Evolutionary conservation across 2,329 filamentous ascomycete species (phyloP), one percentile per base, ranked within the genome.

Genomic region (Paecilomyces niveus): DNA sequence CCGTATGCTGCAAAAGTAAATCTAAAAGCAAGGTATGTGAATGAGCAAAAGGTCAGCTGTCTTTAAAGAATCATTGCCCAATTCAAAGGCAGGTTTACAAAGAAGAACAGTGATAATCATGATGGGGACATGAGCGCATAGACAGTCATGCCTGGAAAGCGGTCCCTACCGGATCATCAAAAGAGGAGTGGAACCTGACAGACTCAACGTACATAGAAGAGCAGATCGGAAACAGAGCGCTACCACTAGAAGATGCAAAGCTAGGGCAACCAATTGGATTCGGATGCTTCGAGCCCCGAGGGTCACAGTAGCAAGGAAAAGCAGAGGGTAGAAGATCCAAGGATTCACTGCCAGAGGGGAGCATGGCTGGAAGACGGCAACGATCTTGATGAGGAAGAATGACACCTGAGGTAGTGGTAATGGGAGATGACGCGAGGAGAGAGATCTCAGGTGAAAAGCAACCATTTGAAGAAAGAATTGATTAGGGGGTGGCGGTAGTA

Each of bases 351-450:
- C 85, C 58, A 86, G 86, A 0, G 91, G 91, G 70, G 85, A 85
- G 71, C 92, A 96, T 0, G 87, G 83, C 53, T 82, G 80, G 2
- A 83, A 80, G 9, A 94, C 74, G 0, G 85, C 84, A 11, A 81
- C 74, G 8, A 92, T 74, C 72, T 96, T 96, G 54, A 82, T 63
- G 5, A 88, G 70, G 65, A 96, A 92, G 1, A 92, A 65, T 0
- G 72, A 65, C 2, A 90, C 73, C 54, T 87, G 86, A 21, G 82
- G 62, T 4, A 76, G 56, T 54, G 68, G 73, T 70, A 71, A 72
- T 67, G 62, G 73, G 71, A 33, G 59, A 68, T 7, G 57, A 59
- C 50, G 63, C 62, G 66, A 69, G 74, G 50, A 65, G 67, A 62
- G 63, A 62, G 53, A 65, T 45, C 73, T 66, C 31, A 64, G 64